Conservation (phyloP, 768 basidiomycete species). For the Tricholomella constricta region DNA sequence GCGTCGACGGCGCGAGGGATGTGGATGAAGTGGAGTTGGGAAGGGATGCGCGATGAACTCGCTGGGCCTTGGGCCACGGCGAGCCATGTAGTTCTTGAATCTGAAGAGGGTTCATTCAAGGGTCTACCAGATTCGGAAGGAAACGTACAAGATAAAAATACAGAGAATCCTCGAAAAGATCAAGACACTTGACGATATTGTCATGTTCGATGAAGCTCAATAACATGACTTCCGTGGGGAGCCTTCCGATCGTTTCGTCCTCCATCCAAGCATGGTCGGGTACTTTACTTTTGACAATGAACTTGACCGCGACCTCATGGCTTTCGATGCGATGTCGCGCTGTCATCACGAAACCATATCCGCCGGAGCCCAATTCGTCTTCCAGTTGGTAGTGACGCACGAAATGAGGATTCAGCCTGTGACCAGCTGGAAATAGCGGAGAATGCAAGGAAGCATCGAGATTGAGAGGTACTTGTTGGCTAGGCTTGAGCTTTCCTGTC, state of each 20-base stretch:
- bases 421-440: constrained; percentile 56
- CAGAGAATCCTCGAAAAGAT: constrained; percentile 78
- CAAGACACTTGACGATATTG: constrained; percentile 81
- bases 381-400: constrained; percentile 59
- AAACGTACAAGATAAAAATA: constrained; percentile 85
- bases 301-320: constrained; percentile 89
- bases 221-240: constrained; percentile 84
- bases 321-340: constrained; percentile 62
- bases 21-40: constrained; percentile 24
- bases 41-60: constrained; percentile 21
- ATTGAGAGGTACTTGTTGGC: constrained; percentile 24
- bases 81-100: constrained; percentile 92
- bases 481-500: constrained; percentile 5
- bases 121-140: not conserved
- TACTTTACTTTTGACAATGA: constrained; percentile 83
- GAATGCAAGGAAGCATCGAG: constrained; percentile 38
- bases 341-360: constrained; percentile 95
- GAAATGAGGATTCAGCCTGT: constrained; percentile 63
- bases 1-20: constrained; percentile 41
- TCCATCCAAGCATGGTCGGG: constrained; percentile 62
- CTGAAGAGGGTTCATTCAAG: constrained; percentile 38
- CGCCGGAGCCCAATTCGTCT: constrained; percentile 86
- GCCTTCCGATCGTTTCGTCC: constrained; percentile 57
- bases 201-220: constrained; percentile 74
- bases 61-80: constrained; percentile 69